Percentiles rank a stretch among this genome's conserved stretches.
Conservation (phyloP, 768 basidiomycete genomes). For the Mrakia gelida region DNA sequence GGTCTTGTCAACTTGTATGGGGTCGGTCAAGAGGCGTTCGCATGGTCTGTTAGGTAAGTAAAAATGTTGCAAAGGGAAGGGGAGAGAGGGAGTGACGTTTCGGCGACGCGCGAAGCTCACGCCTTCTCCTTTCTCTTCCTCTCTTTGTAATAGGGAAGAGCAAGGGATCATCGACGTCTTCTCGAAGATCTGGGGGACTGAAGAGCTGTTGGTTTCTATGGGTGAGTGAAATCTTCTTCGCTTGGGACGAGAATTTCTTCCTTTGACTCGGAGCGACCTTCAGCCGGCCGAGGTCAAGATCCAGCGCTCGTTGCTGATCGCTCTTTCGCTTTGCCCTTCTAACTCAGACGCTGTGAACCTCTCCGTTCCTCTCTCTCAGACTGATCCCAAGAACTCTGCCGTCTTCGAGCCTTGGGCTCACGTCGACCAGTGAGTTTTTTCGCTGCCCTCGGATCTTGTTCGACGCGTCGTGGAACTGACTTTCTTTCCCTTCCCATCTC, state of each 20-base stretch:
- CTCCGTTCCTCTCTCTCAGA: constrained; percentile 15
- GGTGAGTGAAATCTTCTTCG: not conserved
- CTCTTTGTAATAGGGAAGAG: constrained; percentile 32
- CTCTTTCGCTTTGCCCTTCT: not conserved
- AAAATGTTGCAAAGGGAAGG: not conserved
- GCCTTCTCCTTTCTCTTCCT: not conserved
- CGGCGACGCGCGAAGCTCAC: not conserved
- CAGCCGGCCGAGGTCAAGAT: not conserved
- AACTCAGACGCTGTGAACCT: constrained; percentile 24
- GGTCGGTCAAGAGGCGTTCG: constrained; percentile 33
- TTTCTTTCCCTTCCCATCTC: not conserved
- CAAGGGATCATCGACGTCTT: constrained; percentile 37
- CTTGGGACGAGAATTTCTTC: not conserved
- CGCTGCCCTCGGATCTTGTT: not conserved
- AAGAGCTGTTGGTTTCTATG: constrained; percentile 38
- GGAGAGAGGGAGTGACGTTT: not conserved
- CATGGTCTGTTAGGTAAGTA: constrained; percentile 34
- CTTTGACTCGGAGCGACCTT: not conserved
- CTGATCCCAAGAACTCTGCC: constrained; percentile 11
- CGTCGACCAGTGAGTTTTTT: not conserved
- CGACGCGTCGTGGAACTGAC: not conserved
- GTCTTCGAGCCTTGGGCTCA: constrained; percentile 22
- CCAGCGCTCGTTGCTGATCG: too few species aligned
- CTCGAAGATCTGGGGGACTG: constrained; percentile 39
- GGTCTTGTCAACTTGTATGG: constrained; percentile 37